These are phyloP conservation scores for Didymosphaeria variabile DNA, from an alignment of 2,329 filamentous ascomycete genomes.

Conservation along the genomic window DNA sequence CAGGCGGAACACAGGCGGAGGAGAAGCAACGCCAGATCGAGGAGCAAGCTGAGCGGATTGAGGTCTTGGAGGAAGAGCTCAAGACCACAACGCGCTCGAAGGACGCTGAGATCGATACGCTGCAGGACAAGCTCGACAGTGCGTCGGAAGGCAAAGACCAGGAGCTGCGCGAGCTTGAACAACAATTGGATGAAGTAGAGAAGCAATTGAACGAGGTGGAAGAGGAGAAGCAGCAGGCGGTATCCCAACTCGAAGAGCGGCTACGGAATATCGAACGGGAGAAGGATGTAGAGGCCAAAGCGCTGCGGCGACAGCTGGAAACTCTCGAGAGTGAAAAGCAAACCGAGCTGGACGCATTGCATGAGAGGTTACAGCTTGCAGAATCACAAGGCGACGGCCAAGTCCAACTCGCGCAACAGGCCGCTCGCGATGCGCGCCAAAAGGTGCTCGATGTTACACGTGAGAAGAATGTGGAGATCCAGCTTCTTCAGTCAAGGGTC, in stretches of 20 bases:
- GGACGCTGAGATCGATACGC: constrained; percentile 53
- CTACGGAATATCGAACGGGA: constrained; percentile 44
- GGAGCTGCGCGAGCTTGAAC: constrained; percentile 60
- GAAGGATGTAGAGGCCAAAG: constrained; percentile 49
- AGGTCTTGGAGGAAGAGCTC: constrained; percentile 37
- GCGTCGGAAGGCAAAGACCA: constrained; percentile 52
- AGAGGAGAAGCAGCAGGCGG: constrained; percentile 39
- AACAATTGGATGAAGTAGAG: constrained; percentile 49
- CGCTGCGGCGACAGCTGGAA: constrained; percentile 46
- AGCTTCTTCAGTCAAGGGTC: constrained; percentile 46
- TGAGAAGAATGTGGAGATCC: constrained; percentile 51
- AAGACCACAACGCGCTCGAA: constrained; percentile 38
- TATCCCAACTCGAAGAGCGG: constrained; percentile 42
- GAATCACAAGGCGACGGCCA: constrained; percentile 53
- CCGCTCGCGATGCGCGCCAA: constrained; percentile 49
- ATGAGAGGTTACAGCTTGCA: constrained; percentile 50
- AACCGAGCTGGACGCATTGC: constrained; percentile 53
- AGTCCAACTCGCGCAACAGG: constrained; percentile 52
- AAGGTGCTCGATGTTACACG: constrained; percentile 48
- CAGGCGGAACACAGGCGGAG: constrained; percentile 28
- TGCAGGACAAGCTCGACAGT: constrained; percentile 53
- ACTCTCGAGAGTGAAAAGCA: constrained; percentile 45
- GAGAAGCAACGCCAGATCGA: constrained; percentile 21
- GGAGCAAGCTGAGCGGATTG: constrained; percentile 30
- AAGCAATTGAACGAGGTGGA: constrained; percentile 37